These are phyloP conservation scores for thale cress (Arabidopsis thaliana) DNA, from an alignment of 345 rosid species.

Conservation along the genomic window TAIR10.1 NC_003070.9:26361001-26361500, in stretches of 20 bases:
- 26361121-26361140: constrained; percentile 55
- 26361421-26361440: constrained; percentile 54
- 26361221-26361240: constrained; percentile 57
- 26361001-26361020: constrained; percentile 59
- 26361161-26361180: constrained; percentile 62
- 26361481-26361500: constrained; percentile 57
- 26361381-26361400: constrained; percentile 55
- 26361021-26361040: constrained; percentile 53
- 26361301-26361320: constrained; percentile 63
- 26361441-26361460: constrained; percentile 45
- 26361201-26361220: constrained; percentile 59
- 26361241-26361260: constrained; percentile 51
- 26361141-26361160: constrained; percentile 53
- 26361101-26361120: constrained; percentile 47
- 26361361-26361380: constrained; percentile 51
- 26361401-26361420: constrained; percentile 57
- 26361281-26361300: constrained; percentile 39
- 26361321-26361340: constrained; percentile 50
- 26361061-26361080: constrained; percentile 63
- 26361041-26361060: constrained; percentile 61
- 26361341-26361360: constrained; percentile 57
- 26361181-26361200: constrained; percentile 68
- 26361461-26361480: constrained; percentile 54
- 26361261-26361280: constrained; percentile 40
- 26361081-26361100: constrained; percentile 58